Percentiles rank a stretch among this genome's conserved stretches.
Conservation (phyloP, 1,284 basidiomycete genomes). For the Athelia psychrophila region DNA sequence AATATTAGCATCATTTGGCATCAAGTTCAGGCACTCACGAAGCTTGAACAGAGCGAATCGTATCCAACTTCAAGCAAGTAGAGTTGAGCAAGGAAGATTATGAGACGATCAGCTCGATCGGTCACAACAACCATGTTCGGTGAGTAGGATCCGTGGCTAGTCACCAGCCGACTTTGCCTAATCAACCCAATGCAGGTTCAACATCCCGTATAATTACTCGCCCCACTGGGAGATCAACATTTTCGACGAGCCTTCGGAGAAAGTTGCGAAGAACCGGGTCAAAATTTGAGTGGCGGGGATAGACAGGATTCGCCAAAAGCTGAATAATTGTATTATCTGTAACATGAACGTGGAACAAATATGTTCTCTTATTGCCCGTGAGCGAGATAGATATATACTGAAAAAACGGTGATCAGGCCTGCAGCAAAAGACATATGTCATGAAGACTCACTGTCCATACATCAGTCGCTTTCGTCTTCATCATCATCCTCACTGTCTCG, state of each 20-base stretch:
- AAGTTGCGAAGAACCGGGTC: constrained; percentile 41
- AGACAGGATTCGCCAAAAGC: not conserved
- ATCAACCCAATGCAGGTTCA: constrained; percentile 40
- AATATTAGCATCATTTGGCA: constrained; percentile 11
- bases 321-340: not conserved
- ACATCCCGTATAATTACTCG: constrained; percentile 60
- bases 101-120: constrained; percentile 52
- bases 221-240: constrained; percentile 69
- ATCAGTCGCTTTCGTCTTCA: not conserved
- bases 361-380: too few relatives aligned
- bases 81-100: constrained; percentile 62
- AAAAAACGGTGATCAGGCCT: too few relatives aligned
- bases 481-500: not conserved
- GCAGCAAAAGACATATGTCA: too few relatives aligned
- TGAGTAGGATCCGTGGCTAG: constrained; percentile 16
- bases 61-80: constrained; percentile 72
- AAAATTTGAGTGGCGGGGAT: constrained; percentile 28
- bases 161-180: constrained; percentile 2
- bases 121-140: constrained; percentile 50
- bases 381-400: too few relatives aligned
- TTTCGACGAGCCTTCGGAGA: constrained; percentile 64
- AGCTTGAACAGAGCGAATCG: constrained; percentile 39
- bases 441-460: too few relatives aligned
- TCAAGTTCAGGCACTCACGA: not conserved
- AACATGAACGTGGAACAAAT: too few relatives aligned